These are phyloP conservation scores for Malus sieversii DNA, from an alignment of 306 rosid genomes.

Conservation along the genomic window DNA sequence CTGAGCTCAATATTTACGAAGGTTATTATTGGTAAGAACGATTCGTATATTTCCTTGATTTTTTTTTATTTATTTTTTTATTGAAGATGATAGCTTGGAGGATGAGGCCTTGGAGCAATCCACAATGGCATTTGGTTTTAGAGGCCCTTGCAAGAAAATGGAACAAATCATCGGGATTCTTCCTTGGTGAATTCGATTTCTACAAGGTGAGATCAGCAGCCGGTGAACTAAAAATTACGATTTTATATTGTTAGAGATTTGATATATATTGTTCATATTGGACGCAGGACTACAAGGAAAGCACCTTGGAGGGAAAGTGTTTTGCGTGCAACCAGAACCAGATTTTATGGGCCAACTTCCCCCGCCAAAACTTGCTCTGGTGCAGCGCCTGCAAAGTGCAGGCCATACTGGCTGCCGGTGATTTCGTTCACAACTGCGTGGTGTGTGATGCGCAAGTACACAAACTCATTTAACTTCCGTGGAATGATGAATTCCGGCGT, in stretches of 20 bases:
- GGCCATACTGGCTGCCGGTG: slow-evolving; percentile 18
- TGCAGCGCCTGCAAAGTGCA: slow-evolving; percentile 26
- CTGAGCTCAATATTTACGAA: no score
- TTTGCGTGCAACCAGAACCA: neutral
- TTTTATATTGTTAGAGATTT: no score
- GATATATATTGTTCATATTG: no score
- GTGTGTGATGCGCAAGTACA: slow-evolving; percentile 26
- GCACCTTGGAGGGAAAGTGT: no score
- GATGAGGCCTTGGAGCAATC: neutral
- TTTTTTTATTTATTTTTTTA: no score
- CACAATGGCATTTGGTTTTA: slow-evolving; percentile 20
- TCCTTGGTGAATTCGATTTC: slow-evolving; percentile 34
- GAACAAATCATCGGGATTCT: slow-evolving; percentile 20
- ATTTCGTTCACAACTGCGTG: slow-evolving; percentile 27
- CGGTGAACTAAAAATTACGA: neutral
- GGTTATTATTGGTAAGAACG: no score
- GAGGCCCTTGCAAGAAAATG: slow-evolving; percentile 23
- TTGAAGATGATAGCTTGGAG: no score
- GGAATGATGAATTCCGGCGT: slow-evolving; percentile 22
- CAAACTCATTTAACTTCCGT: slow-evolving; percentile 2
- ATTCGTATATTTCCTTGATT: no score
- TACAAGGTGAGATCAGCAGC: slow-evolving; percentile 19
- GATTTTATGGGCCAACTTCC: slow-evolving; percentile 35
- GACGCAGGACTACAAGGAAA: no score
- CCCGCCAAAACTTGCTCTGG: slow-evolving; percentile 38